Evolutionary conservation across 345 rosid species (phyloP), one percentile per base, ranked within the genome.

Genomic region (Gossypium sturtianum): DNA sequence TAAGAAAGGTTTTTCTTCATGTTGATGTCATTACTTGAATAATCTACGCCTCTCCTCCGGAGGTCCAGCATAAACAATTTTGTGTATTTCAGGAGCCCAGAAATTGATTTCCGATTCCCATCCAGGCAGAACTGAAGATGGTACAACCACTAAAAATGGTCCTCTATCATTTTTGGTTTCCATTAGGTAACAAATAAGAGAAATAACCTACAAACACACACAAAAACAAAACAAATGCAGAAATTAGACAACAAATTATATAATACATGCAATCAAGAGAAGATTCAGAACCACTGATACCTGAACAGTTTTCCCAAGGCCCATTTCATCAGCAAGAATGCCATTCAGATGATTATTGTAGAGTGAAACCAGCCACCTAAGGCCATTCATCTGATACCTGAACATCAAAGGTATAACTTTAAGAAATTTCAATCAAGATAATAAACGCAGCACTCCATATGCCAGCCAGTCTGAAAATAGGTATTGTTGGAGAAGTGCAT

Each of bases 271-370:
- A 68, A 59, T 65, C n/a, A 27, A 23, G 29, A 76, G 49, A 5
- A 54, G 38, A 38, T 73, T 63, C 48, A 77, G 23, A 71, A 41
- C 29, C 51, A 74, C 47, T 2, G 44, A 62, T 78, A 87, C 97
- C 97, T 93, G 98, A 77, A 93, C 98, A 72, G 98, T 93, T 91
- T 93, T 93, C 43, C 98, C 98, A 57, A 93, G 93, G 73, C 98
- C 98, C 98, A 93, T 93, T 84, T 93, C 98, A 87, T 93, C 98
- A 81, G 98, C 98, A 70, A 93, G 91, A 74, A 93, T 93, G 34
- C 97, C 98, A 83, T 93, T 93, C 74, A 93, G 81, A 83, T 93
- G 91, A 80, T 91, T 93, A 78, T 91, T 91, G 83, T 93, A 90
- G 49, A 93, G 79, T 51, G 98, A 93, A 78, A 93, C 90, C 83